These are phyloP conservation scores for Vigna hirtella DNA, from an alignment of 306 rosid genomes.

Conservation along the genomic window DNA sequence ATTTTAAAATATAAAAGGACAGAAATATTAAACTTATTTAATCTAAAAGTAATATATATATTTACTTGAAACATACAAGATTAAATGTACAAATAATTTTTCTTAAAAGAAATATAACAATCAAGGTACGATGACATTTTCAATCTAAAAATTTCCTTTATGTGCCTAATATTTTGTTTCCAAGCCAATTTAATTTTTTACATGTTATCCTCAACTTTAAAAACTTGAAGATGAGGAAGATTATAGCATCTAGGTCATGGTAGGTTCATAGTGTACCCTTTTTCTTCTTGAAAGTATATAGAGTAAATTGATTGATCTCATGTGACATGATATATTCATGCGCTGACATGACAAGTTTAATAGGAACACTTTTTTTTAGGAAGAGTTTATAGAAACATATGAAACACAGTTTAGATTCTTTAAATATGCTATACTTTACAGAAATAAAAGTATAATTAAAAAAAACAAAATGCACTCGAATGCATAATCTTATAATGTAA, in stretches of 20 bases:
- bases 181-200: not conserved
- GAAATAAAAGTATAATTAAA: not conserved
- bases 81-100: not conserved
- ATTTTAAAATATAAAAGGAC: not conserved
- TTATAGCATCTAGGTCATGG: not conserved
- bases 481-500: too few species aligned
- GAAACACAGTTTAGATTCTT: not conserved
- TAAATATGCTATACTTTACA: not conserved
- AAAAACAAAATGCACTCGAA: too few species aligned
- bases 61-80: not conserved
- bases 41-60: not conserved
- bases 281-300: not conserved
- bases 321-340: constrained; percentile 5
- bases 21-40: not conserved
- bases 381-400: not conserved
- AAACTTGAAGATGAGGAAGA: not conserved
- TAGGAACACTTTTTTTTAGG: not conserved
- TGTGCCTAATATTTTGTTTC: too few species aligned
- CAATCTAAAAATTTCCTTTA: too few species aligned
- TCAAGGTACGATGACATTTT: not conserved
- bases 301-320: not conserved
- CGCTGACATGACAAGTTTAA: not conserved
- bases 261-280: not conserved
- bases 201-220: not conserved
- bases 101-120: not conserved